Percentiles rank a stretch among this genome's conserved stretches.
Evolutionary conservation across 2,329 filamentous ascomycete species (phyloP).

Genomic region (Cadophora malorum): DNA sequence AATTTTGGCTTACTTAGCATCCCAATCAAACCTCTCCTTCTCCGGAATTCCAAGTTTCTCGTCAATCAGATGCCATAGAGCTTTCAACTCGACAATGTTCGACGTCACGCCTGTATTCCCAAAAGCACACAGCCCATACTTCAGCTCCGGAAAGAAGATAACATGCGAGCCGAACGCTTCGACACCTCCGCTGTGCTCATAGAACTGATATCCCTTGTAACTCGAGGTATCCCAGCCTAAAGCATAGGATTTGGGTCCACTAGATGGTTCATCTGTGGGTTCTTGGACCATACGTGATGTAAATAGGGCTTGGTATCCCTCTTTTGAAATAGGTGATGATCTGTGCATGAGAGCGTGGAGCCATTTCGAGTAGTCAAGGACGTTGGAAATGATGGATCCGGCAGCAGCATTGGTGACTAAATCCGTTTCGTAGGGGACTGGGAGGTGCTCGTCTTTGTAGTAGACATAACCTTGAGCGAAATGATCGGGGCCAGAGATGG

Average conservation of each 20-base stretch:
- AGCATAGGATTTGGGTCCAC: slow-evolving; percentile 48
- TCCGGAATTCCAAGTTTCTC: slow-evolving; percentile 48
- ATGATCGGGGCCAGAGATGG: slow-evolving; percentile 34
- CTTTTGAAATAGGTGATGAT: slow-evolving; percentile 46
- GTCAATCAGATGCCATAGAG: slow-evolving; percentile 51
- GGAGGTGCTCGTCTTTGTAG: slow-evolving; percentile 40
- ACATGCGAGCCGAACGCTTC: slow-evolving; percentile 53
- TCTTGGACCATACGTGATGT: slow-evolving; percentile 37
- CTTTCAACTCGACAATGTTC: slow-evolving; percentile 45
- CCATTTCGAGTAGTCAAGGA: slow-evolving; percentile 60
- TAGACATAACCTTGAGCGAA: slow-evolving; percentile 54
- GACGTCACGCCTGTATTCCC: slow-evolving; percentile 53
- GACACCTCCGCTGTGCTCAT: slow-evolving; percentile 52
- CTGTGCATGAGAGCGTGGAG: slow-evolving; percentile 53
- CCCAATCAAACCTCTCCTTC: slow-evolving; percentile 48
- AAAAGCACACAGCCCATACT: slow-evolving; percentile 52
- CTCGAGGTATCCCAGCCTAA: slow-evolving; percentile 49
- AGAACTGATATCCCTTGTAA: slow-evolving; percentile 52
- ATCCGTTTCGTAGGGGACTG: slow-evolving; percentile 44
- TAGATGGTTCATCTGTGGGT: slow-evolving; percentile 38
- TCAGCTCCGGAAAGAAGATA: slow-evolving; percentile 52
- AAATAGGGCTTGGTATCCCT: slow-evolving; percentile 46
- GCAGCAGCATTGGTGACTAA: slow-evolving; percentile 49
- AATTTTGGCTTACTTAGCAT: slow-evolving; percentile 42
- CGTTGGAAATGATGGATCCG: slow-evolving; percentile 55